These are phyloP conservation scores for Clavariopsis aquatica DNA, from an alignment of 495 filamentous ascomycete genomes.

Conservation along the genomic window DNA sequence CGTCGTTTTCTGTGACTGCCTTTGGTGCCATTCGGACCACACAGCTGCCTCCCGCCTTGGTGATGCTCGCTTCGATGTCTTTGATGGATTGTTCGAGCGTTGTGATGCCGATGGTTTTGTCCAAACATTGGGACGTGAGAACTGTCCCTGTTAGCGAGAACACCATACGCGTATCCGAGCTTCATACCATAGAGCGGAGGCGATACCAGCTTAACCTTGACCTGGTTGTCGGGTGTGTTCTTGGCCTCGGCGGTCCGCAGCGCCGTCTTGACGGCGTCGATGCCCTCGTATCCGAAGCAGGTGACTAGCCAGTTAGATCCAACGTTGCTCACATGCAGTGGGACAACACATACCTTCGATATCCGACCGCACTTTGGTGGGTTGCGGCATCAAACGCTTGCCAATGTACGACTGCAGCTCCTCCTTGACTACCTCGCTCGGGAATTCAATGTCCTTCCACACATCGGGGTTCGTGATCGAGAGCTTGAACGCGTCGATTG, in stretches of 20 bases:
- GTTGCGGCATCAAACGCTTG: conserved; percentile 94
- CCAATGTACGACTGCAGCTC: conserved; percentile 91
- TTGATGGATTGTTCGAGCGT: conserved; percentile 84
- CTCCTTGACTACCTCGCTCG: conserved; percentile 77
- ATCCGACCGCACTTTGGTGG: conserved; percentile 96
- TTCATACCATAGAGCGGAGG: conserved; percentile 91
- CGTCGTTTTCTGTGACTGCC: conserved; percentile 97
- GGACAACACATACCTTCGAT: conserved; percentile 63
- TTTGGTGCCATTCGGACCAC: conserved; percentile 96
- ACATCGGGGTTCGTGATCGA: conserved; percentile 98
- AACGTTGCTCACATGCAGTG: background rate
- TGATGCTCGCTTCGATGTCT: conserved; percentile 76
- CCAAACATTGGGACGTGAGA: conserved; percentile 68
- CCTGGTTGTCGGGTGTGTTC: conserved; percentile 84
- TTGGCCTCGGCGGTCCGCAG: conserved; percentile 82
- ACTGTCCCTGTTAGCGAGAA: conserved; percentile 11
- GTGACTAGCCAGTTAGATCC: conserved; percentile 53
- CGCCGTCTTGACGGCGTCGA: conserved; percentile 93
- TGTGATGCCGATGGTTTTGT: conserved; percentile 82
- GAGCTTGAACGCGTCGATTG: conserved; percentile 97
- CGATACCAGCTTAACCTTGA: conserved; percentile 95
- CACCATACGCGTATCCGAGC: conserved; percentile 37
- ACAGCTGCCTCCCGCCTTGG: conserved; percentile 70
- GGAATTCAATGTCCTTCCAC: conserved; percentile 89
- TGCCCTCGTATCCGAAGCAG: conserved; percentile 97